Percentiles rank a stretch among this genome's conserved stretches.
Conservation (phyloP, 2,329 filamentous ascomycete genomes). For the Aspergillus pseudoglaucus region DNA sequence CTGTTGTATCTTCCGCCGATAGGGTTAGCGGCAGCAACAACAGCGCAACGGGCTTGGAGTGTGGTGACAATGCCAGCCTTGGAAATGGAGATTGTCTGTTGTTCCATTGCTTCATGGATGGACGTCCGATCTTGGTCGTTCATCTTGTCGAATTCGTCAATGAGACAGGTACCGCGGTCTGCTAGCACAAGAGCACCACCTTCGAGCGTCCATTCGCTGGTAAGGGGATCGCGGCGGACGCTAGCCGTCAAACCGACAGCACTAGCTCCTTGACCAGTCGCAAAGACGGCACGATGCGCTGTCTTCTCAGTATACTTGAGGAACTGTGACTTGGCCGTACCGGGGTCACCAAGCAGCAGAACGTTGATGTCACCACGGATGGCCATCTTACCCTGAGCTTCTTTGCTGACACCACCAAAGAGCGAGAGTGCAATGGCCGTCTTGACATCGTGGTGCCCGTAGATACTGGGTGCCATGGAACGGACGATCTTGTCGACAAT, state of each 20-base stretch:
- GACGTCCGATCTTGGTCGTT: slow-evolving; percentile 97
- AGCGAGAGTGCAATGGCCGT: slow-evolving; percentile 90
- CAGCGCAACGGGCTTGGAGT: slow-evolving; percentile 88
- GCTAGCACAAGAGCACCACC: slow-evolving; percentile 92
- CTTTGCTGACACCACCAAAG: slow-evolving; percentile 91
- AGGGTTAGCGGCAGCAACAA: slow-evolving; percentile 94
- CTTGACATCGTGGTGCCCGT: slow-evolving; percentile 94
- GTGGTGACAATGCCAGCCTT: slow-evolving; percentile 98
- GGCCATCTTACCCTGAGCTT: slow-evolving; percentile 77
- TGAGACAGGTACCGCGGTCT: slow-evolving; percentile 89
- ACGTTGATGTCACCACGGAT: slow-evolving; percentile 98
- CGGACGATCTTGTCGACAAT: slow-evolving; percentile 89
- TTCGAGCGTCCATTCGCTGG: slow-evolving; percentile 94
- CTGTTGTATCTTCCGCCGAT: slow-evolving; percentile 95
- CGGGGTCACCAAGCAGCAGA: slow-evolving; percentile 88
- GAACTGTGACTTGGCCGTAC: slow-evolving; percentile 95
- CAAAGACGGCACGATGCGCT: slow-evolving; percentile 92
- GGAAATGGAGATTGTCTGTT: slow-evolving; percentile 98
- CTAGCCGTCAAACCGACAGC: slow-evolving; percentile 96
- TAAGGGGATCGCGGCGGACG: slow-evolving; percentile 89
- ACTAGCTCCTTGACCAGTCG: slow-evolving; percentile 92
- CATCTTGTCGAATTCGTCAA: slow-evolving; percentile 99
- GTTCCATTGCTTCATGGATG: slow-evolving; percentile 99
- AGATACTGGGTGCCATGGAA: slow-evolving; percentile 95
- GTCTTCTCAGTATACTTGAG: slow-evolving; percentile 98